phyloP scores from a whole-genome alignment of 176 grass and related monocot species.

The Ensete ventricosum region DNA sequence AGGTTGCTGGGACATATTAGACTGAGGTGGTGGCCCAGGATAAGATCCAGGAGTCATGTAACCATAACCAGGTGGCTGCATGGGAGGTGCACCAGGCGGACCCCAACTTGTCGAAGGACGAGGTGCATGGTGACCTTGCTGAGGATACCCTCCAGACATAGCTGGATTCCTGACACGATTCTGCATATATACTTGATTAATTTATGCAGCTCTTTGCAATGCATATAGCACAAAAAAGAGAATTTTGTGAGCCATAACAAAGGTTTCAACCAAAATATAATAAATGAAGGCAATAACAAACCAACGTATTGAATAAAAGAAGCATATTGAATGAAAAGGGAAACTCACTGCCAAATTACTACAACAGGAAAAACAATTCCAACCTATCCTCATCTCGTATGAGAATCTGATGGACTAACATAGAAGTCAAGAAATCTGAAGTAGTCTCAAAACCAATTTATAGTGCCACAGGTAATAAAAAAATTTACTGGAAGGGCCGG shows the following conservation, averaged over 20 bases:
- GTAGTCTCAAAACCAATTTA: slow-evolving; percentile 28
- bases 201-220: slow-evolving; percentile 25
- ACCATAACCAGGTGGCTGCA: slow-evolving; percentile 13
- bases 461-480: slow-evolving; percentile 29
- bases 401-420: slow-evolving; percentile 76
- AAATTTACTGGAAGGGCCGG: neutral
- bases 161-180: slow-evolving; percentile 58
- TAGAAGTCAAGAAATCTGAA: slow-evolving; percentile 47
- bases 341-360: slow-evolving; percentile 61
- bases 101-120: slow-evolving; percentile 2
- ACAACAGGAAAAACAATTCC: slow-evolving; percentile 35
- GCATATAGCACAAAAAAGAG: slow-evolving; percentile 16
- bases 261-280: slow-evolving; percentile 24
- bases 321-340: slow-evolving; percentile 46
- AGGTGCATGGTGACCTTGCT: slow-evolving; percentile 27
- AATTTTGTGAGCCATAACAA: slow-evolving; percentile 27
- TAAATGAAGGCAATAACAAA: slow-evolving; percentile 27
- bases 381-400: slow-evolving; percentile 79
- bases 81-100: neutral
- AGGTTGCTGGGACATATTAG: slow-evolving; percentile 53
- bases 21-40: slow-evolving; percentile 46
- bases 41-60: slow-evolving; percentile 6
- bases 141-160: slow-evolving; percentile 77
- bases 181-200: slow-evolving; percentile 65
- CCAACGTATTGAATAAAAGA: neutral